Conservation (phyloP, 2,329 filamentous ascomycete species). For the Allantophomopsis cytisporea region DNA sequence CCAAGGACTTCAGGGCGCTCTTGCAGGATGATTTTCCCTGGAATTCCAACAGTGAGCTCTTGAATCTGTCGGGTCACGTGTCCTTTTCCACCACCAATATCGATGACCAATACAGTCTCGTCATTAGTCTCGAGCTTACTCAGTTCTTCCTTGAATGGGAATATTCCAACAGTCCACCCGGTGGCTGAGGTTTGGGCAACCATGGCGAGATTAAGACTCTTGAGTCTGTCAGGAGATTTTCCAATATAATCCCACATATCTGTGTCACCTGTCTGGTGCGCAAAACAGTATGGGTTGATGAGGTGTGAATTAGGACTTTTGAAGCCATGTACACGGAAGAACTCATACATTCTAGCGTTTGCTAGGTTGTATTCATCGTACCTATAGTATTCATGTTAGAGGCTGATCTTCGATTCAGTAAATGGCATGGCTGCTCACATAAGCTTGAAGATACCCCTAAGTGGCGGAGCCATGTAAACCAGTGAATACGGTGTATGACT, state of each 20-base stretch:
- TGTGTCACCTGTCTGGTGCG: slow-evolving; percentile 10
- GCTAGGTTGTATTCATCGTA: slow-evolving; percentile 10
- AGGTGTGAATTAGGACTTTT: slow-evolving; percentile 7
- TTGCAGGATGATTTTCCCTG: slow-evolving; percentile 11
- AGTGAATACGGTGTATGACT: slow-evolving; percentile 10
- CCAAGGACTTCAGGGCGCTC: slow-evolving; percentile 9
- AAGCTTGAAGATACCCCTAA: slow-evolving; percentile 8
- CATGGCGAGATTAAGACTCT: slow-evolving; percentile 16
- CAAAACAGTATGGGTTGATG: slow-evolving; percentile 15
- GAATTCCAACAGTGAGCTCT: slow-evolving; percentile 1
- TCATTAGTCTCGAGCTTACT: slow-evolving; percentile 8
- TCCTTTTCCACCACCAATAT: slow-evolving; percentile 8
- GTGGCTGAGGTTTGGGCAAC: slow-evolving; percentile 6
- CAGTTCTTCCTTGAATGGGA: slow-evolving; percentile 11
- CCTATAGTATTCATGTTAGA: slow-evolving; percentile 3
- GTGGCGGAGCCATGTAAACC: slow-evolving; percentile 7
- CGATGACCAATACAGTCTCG: slow-evolving; percentile 11
- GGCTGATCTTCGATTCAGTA: neutral
- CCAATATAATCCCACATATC: slow-evolving; percentile 14
- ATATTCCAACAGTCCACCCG: slow-evolving; percentile 5
- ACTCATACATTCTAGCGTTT: slow-evolving; percentile 9
- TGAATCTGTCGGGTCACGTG: slow-evolving; percentile 5
- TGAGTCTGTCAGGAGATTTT: slow-evolving; percentile 11
- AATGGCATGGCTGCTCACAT: slow-evolving; percentile 3
- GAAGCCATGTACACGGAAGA: slow-evolving; percentile 10